These are phyloP conservation scores for Colletotrichum tamarilloi DNA, from an alignment of 2,329 filamentous ascomycete species.

Conservation along the genomic window DNA sequence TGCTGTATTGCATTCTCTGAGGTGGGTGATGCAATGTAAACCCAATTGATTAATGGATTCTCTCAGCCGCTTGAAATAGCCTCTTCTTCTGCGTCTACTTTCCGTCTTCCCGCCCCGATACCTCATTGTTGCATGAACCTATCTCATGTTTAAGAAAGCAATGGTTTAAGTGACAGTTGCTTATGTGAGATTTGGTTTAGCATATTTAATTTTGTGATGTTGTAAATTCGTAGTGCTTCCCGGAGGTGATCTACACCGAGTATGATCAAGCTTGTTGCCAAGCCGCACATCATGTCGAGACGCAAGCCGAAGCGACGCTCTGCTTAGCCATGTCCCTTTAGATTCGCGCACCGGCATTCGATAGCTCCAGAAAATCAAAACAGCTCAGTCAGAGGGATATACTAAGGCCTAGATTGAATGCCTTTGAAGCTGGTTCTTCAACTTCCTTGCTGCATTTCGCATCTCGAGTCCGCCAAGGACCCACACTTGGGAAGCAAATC, in stretches of 20 bases:
- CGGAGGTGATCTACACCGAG: neutral
- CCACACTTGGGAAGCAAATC: too few species aligned
- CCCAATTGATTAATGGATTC: neutral
- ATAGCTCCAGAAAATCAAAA: too few species aligned
- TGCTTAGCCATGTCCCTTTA: too few species aligned
- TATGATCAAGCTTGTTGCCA: neutral
- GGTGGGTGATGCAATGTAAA: neutral
- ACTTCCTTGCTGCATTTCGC: too few species aligned
- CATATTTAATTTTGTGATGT: neutral
- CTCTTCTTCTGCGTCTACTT: neutral
- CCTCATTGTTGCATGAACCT: constrained; percentile 9
- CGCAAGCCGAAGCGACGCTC: constrained; percentile 13
- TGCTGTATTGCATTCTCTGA: neutral
- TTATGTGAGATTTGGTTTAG: neutral
- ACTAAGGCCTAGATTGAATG: too few species aligned
- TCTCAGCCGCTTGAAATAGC: neutral
- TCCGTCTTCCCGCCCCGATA: neutral
- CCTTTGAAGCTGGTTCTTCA: neutral
- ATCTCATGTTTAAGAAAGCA: neutral
- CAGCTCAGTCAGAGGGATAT: too few species aligned
- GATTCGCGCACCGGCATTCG: too few species aligned
- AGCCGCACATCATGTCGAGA: constrained; percentile 9
- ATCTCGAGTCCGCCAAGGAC: too few species aligned
- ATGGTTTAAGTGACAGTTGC: neutral
- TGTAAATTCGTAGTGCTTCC: neutral